A percentile compares a stretch with the other conserved stretches of the same genome.
phyloP scores from a whole-genome alignment of 1,284 basidiomycete genomes.

The Ganoderma multipileum region DNA sequence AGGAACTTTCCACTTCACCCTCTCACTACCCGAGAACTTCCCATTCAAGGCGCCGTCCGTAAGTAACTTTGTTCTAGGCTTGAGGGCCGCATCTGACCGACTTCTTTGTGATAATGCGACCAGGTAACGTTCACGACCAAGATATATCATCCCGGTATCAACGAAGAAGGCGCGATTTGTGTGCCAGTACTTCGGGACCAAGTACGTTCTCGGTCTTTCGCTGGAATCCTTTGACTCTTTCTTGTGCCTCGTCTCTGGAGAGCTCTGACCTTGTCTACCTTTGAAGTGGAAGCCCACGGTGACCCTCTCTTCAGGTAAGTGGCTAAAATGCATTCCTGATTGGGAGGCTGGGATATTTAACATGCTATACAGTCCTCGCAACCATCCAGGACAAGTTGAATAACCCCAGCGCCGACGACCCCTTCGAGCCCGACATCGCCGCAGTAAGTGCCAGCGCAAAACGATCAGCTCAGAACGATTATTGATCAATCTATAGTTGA shows the following conservation, averaged over 20 bases:
- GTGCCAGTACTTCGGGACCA: conserved; percentile 84
- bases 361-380: conserved; percentile 63
- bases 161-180: conserved; percentile 88
- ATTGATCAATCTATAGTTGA: conserved; percentile 49
- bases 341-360: not conserved
- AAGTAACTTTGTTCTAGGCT: conserved; percentile 33
- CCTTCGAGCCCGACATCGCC: conserved; percentile 86
- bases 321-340: not conserved
- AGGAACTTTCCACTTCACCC: conserved; percentile 80
- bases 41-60: conserved; percentile 92
- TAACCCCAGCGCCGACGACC: conserved; percentile 89
- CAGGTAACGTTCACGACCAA: conserved; percentile 88
- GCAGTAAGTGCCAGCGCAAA: conserved; percentile 53
- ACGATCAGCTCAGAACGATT: not conserved
- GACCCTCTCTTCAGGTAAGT: conserved; percentile 73
- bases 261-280: too few species aligned
- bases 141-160: conserved; percentile 93
- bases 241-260: not conserved
- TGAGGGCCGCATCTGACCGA: not conserved
- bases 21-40: conserved; percentile 78
- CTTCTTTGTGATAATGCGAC: too few species aligned
- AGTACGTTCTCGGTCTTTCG: conserved; percentile 51
- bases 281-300: conserved; percentile 90
- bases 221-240: not conserved
- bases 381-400: conserved; percentile 88